Percentiles rank a stretch among this genome's conserved stretches.
These are phyloP conservation scores for Delphinella strobiligena DNA, from an alignment of 2,329 filamentous ascomycete genomes.

Conservation along the genomic window DNA sequence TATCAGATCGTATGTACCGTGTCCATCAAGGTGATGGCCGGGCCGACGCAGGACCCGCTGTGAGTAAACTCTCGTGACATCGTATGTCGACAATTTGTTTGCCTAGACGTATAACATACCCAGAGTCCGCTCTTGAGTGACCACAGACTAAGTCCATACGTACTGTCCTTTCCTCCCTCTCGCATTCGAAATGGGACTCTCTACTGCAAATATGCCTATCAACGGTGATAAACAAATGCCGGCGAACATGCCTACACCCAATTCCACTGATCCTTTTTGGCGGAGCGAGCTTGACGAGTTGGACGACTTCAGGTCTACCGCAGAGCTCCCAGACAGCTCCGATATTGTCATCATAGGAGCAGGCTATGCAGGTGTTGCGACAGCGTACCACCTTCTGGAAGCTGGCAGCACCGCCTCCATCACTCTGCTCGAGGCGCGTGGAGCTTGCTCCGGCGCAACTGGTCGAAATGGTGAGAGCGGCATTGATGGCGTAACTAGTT, in stretches of 20 bases:
- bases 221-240: background rate
- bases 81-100: too few relatives aligned
- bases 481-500: too few relatives aligned
- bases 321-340: constrained; percentile 44
- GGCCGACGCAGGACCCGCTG: too few relatives aligned
- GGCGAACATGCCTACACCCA: background rate
- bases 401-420: constrained; percentile 34
- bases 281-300: constrained; percentile 26
- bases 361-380: constrained; percentile 53
- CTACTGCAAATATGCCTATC: background rate
- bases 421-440: constrained; percentile 60
- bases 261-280: constrained; percentile 28
- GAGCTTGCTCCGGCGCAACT: constrained; percentile 68
- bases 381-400: constrained; percentile 18
- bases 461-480: constrained; percentile 41
- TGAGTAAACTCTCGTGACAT: too few relatives aligned
- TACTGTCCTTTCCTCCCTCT: background rate
- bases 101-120: too few relatives aligned
- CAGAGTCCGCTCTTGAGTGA: too few relatives aligned
- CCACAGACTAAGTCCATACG: background rate
- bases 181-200: background rate
- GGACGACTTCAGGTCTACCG: constrained; percentile 51
- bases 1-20: too few relatives aligned
- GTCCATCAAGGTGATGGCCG: too few relatives aligned
- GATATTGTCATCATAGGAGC: constrained; percentile 61